Percentiles rank a stretch among this genome's conserved stretches.
Evolutionary conservation across 108 stramenopile species (phyloP).

Genomic region (Skeletonema potamos): DNA sequence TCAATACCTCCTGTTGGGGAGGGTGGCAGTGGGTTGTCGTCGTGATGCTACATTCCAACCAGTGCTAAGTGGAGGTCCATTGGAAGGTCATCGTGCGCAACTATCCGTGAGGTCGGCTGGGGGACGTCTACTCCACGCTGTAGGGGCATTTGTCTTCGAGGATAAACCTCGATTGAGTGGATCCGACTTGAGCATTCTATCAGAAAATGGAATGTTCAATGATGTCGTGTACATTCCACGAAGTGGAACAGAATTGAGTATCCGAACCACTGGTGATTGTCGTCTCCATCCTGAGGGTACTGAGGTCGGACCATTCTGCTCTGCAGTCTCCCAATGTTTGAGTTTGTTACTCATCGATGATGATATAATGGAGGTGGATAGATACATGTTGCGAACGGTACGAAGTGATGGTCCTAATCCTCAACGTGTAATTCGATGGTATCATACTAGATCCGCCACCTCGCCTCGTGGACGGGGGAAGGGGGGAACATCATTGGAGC

Average conservation of each 20-base stretch:
- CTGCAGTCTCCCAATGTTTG: slow-evolving; percentile 33
- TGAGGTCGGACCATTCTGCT: slow-evolving; percentile 42
- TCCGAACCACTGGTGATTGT: slow-evolving; percentile 42
- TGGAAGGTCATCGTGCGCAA: slow-evolving; percentile 44
- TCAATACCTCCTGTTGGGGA: slow-evolving; percentile 36
- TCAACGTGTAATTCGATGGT: slow-evolving; percentile 41
- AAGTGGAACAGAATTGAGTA: slow-evolving; percentile 41
- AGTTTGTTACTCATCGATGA: slow-evolving; percentile 35
- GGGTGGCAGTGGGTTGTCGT: slow-evolving; percentile 45
- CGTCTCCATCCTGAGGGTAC: slow-evolving; percentile 46
- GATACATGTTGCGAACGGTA: slow-evolving; percentile 44
- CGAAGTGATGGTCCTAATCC: background rate
- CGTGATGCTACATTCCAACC: slow-evolving; percentile 41
- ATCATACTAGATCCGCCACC: slow-evolving; percentile 31
- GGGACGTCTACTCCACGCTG: slow-evolving; percentile 31
- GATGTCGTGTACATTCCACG: slow-evolving; percentile 41
- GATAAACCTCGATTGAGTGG: slow-evolving; percentile 41
- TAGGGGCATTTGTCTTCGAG: slow-evolving; percentile 44
- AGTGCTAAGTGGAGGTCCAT: slow-evolving; percentile 41
- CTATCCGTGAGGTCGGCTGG: slow-evolving; percentile 38
- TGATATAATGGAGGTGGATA: slow-evolving; percentile 48
- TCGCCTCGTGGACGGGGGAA: slow-evolving; percentile 24
- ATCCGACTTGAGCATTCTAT: slow-evolving; percentile 38
- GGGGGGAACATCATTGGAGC: slow-evolving; percentile 32
- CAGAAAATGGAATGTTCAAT: slow-evolving; percentile 48